Evolutionary conservation across 441 rosid genomes (phyloP), one percentile per base, ranked within the genome.

Genomic region (Brassica balearica): DNA sequence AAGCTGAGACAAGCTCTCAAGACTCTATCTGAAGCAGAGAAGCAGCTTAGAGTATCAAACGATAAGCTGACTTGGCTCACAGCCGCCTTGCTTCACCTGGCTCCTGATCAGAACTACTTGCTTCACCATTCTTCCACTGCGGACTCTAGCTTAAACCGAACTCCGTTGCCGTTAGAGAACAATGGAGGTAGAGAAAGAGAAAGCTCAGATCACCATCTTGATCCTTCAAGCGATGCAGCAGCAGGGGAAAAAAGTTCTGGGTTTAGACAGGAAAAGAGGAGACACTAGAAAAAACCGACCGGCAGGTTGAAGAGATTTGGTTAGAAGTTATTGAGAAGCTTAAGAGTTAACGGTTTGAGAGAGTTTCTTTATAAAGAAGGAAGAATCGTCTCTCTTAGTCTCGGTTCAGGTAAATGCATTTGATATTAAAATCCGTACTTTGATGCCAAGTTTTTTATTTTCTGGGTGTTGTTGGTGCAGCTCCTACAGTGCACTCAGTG

Each of bases 11-110:
- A 89, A 81, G 98, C 99, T 5, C 83, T 96, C 73, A 96, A 90
- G 87, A 94, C 99, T 2, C 76, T 96, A 80, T 94, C 98, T 0
- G 98, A 96, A 85, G 98, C 99, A 73, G 98, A 96, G 84, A 96
- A 94, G 78, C 98, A 91, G 81, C 84, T 96, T 71, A 85, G 98
- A 83, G 85, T 89, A 80, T 88, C 97, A 62, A 94, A 86, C 80
- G 99, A 96, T 81, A 96, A 92, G 78, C 77, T 89, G 80, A 96
- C 98, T 15, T 96, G 98, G 99, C 85, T 96, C 70, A 94, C 98
- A 9, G 98, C 99, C 15, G 96, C 99, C 43, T 80, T 96, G 87
- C 97, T 96, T 87, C 98, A 94, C 67, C 87, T 96, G 69, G 98
- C 99, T 82, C 98, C 99, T 36, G 98, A 96, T 83, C 96, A 91